phyloP scores from a whole-genome alignment of 441 rosid genomes.

The Sinapis alba region DNA sequence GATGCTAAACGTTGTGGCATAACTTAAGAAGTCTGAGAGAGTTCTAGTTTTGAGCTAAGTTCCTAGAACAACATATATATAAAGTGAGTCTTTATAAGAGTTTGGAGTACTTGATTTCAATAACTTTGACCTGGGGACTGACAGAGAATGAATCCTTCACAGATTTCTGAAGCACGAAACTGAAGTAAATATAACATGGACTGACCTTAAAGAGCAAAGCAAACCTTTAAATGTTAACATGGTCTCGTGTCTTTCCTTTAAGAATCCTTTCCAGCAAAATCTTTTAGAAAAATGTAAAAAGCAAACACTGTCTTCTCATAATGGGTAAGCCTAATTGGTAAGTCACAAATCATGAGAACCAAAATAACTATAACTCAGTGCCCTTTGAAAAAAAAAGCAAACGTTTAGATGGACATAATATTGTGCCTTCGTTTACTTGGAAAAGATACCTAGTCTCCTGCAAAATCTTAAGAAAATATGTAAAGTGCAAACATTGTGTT shows the following conservation, averaged over 20 bases:
- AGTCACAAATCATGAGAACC: neutral
- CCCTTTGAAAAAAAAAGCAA: neutral
- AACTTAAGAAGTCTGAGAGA: no score
- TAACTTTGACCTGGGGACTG: no score
- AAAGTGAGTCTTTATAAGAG: no score
- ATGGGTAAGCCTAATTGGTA: neutral
- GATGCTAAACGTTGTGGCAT: no score
- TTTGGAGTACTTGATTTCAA: no score
- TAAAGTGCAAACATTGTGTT: neutral
- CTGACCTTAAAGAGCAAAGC: neutral
- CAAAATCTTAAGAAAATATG: neutral
- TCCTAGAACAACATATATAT: no score
- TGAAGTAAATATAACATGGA: neutral
- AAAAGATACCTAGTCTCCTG: neutral
- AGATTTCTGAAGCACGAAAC: neutral
- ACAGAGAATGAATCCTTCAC: neutral
- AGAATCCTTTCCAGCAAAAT: neutral
- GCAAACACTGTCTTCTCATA: neutral
- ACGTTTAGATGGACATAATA: neutral
- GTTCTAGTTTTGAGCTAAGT: no score
- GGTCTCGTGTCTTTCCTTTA: no score
- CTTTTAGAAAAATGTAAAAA: neutral
- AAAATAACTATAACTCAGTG: no score
- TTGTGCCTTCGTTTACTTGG: neutral
- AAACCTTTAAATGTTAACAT: neutral